Conservation (phyloP, 108 stramenopile species). For the Halocafeteria seosinensis region DNA sequence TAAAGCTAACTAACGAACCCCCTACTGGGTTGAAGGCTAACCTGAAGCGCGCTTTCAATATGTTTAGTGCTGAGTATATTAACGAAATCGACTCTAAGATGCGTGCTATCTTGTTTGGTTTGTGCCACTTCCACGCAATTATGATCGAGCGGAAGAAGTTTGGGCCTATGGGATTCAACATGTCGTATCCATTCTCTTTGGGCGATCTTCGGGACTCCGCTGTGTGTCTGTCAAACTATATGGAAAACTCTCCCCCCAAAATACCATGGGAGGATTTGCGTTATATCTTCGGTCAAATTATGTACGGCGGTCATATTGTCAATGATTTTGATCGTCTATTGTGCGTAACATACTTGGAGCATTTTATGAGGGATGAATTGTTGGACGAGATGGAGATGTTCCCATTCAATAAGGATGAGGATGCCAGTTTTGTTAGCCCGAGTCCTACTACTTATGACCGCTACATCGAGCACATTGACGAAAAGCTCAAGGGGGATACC, state of each 20-base stretch:
- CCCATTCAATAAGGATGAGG: slow-evolving; percentile 65
- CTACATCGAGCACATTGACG: slow-evolving; percentile 68
- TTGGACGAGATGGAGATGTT: slow-evolving; percentile 72
- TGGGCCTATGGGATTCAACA: slow-evolving; percentile 78
- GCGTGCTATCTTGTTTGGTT: slow-evolving; percentile 64
- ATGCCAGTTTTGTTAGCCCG: slow-evolving; percentile 55
- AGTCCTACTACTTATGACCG: slow-evolving; percentile 66
- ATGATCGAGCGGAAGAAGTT: slow-evolving; percentile 80
- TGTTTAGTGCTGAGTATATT: slow-evolving; percentile 56
- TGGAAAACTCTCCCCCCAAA: slow-evolving; percentile 71
- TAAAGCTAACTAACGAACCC: slow-evolving; percentile 79
- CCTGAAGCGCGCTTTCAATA: slow-evolving; percentile 70
- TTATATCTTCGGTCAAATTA: slow-evolving; percentile 78
- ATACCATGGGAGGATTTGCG: slow-evolving; percentile 76
- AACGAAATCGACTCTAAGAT: slow-evolving; percentile 66
- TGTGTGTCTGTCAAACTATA: slow-evolving; percentile 61
- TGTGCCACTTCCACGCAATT: slow-evolving; percentile 73
- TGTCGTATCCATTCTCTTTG: slow-evolving; percentile 75
- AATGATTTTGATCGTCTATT: slow-evolving; percentile 81
- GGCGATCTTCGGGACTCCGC: slow-evolving; percentile 69
- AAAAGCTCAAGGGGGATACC: slow-evolving; percentile 50
- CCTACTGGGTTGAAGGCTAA: slow-evolving; percentile 74
- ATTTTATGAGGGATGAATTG: slow-evolving; percentile 74
- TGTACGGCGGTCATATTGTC: slow-evolving; percentile 81
- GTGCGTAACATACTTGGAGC: slow-evolving; percentile 61